Percentiles rank a stretch among this genome's conserved stretches.
phyloP scores from a whole-genome alignment of 75 land plant genomes.

The Azolla pinnata region DNA sequence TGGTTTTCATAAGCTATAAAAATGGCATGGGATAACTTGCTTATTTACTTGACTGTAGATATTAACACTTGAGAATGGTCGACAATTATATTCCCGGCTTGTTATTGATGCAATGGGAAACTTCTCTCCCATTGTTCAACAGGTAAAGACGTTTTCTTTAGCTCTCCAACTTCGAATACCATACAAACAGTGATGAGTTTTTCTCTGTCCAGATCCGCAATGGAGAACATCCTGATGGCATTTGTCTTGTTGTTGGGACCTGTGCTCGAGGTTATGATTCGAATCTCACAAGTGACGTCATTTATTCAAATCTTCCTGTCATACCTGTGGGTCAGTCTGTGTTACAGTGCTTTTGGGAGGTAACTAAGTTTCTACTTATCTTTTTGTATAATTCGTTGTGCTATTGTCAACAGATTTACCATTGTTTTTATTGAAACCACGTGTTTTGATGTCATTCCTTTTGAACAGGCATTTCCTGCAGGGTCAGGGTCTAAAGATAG shows the following conservation, averaged over 20 bases:
- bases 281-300: constrained; percentile 70
- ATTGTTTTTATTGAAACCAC: neutral
- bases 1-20: too few relatives aligned
- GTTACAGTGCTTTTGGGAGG: constrained; percentile 90
- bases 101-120: constrained; percentile 93
- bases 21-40: neutral
- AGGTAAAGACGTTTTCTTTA: constrained; percentile 28
- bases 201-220: constrained; percentile 65
- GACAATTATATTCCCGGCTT: constrained; percentile 40
- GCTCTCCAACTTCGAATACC: neutral
- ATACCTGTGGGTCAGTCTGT: constrained; percentile 42
- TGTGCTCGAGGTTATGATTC: constrained; percentile 75
- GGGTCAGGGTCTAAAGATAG: constrained; percentile 82
- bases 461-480: constrained; percentile 85
- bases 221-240: constrained; percentile 83
- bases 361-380: too few relatives aligned
- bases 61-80: constrained; percentile 37
- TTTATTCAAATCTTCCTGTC: constrained; percentile 50
- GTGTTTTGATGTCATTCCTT: neutral
- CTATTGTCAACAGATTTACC: too few relatives aligned
- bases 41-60: constrained; percentile 20
- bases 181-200: too few relatives aligned
- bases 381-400: too few relatives aligned
- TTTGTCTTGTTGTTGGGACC: constrained; percentile 90
- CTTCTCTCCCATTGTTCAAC: constrained; percentile 81